Evolutionary conservation across 225 moss, liverwort and hornwort genomes (phyloP).

Genomic region (Pseudoscleropodium purum): DNA sequence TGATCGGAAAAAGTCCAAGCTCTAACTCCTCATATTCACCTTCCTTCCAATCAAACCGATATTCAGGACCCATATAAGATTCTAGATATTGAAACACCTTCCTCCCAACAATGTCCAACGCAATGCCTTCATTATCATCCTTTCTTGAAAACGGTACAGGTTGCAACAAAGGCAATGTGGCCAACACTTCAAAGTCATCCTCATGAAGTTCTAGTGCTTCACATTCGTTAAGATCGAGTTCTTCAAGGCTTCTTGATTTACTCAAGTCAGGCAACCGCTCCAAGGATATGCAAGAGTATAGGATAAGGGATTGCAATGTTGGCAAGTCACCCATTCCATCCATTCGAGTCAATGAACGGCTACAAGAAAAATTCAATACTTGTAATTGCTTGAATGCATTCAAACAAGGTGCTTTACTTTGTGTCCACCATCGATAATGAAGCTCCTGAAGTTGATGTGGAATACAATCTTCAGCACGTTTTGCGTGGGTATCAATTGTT

Average conservation of each 20-base stretch:
- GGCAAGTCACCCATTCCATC: neutral
- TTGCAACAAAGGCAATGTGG: neutral
- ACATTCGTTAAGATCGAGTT: neutral
- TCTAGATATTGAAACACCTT: neutral
- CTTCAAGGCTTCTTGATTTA: neutral
- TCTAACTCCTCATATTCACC: neutral
- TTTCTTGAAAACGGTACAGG: rapidly evolving
- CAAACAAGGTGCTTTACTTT: no score
- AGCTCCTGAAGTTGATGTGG: neutral
- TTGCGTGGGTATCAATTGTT: rapidly evolving
- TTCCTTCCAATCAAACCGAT: neutral
- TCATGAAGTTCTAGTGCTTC: neutral
- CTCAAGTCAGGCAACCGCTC: neutral
- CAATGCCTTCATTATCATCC: rapidly evolving
- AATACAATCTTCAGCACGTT: neutral
- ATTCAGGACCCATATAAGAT: rapidly evolving
- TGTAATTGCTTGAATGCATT: neutral
- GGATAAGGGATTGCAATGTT: neutral
- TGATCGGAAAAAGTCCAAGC: rapidly evolving
- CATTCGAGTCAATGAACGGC: rapidly evolving
- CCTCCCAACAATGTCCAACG: neutral
- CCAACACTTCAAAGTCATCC: neutral
- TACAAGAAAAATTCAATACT: neutral
- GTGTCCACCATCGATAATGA: rapidly evolving
- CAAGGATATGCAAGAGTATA: rapidly evolving